Evolutionary conservation across 2,329 filamentous ascomycete species (phyloP), one percentile per base, ranked within the genome.

Genomic region (Arthrobotrys megalospora): DNA sequence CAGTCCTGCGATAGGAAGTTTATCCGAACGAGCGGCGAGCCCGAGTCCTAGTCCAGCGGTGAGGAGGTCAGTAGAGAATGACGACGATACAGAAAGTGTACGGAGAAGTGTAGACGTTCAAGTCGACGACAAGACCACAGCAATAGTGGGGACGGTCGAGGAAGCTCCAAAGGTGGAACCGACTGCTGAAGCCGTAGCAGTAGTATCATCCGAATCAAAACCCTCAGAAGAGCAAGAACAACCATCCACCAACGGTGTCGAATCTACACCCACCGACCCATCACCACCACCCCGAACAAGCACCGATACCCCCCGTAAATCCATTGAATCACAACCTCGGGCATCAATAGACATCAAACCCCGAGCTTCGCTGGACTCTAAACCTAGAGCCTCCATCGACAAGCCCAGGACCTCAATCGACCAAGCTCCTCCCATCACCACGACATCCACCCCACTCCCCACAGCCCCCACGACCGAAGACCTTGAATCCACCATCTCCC

Each of bases 1-100:
- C 21, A 84, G 87, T 4, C 88, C 88, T n/a, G 85, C 88, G 64
- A 85, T 73, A 0, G 85, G 87, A 80, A 91, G 87, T 79, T 87
- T 88, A 14, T 85, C 85, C 41, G 85, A 86, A 58, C 85, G 85
- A 68, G 82, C 82, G 14, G 85, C 85, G 11, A 85, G 85, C 77
- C 83, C 84, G 1, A 84, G 86, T 58, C 82, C 84, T 10, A 88
- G 87, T 80, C 83, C 85, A 12, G 87, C 87, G 76, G 84, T 83
- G 2, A 84, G 82, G 36, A 69, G 24, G 14, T 55, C 65, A 14
- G 14, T 58, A 24, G 65, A 58, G 0, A 16, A 7, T 50, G 58
- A 38, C 50, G 76, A 36, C 50, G 76, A 36, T 41, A 65, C 19
- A 48, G 71, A 48, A 48, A 53, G 32, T 63, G 70, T 14, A 84